These are phyloP conservation scores for Hypoxylon sp. DNA, from an alignment of 2,329 filamentous ascomycete species.

Conservation along the genomic window DNA sequence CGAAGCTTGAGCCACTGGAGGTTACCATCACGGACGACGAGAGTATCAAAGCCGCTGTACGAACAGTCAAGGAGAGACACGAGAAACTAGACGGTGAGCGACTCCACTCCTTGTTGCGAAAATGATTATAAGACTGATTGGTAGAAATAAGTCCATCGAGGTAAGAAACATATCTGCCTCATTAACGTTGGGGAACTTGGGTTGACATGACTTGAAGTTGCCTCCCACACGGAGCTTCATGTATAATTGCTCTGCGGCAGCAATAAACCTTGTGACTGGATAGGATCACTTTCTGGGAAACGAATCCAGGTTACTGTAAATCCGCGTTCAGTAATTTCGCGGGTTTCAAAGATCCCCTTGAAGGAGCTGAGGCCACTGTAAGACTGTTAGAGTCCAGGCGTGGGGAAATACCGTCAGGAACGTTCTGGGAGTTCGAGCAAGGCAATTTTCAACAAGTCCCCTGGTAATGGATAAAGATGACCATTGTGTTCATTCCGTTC, in stretches of 20 bases:
- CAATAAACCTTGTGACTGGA: constrained; percentile 30
- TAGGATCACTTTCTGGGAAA: constrained; percentile 32
- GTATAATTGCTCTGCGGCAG: constrained; percentile 29
- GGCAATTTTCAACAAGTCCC: constrained; percentile 36
- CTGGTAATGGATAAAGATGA: constrained; percentile 38
- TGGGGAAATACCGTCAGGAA: constrained; percentile 34
- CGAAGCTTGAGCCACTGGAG: constrained; percentile 27
- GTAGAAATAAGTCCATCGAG: constrained; percentile 23
- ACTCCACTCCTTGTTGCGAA: neutral
- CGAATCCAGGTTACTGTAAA: constrained; percentile 26
- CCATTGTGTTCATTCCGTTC: neutral
- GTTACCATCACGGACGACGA: constrained; percentile 33
- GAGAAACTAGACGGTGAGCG: constrained; percentile 33
- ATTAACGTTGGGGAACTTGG: neutral
- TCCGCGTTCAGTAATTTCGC: constrained; percentile 35
- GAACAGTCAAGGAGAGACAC: constrained; percentile 28
- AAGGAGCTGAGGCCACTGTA: constrained; percentile 32
- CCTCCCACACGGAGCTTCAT: constrained; percentile 28
- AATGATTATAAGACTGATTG: no score
- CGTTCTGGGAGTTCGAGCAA: constrained; percentile 39
- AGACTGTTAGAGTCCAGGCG: constrained; percentile 35
- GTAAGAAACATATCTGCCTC: neutral
- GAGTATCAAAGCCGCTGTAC: constrained; percentile 32
- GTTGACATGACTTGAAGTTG: constrained; percentile 18
- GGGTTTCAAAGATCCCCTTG: constrained; percentile 33